Evolutionary conservation across 2,329 filamentous ascomycete genomes (phyloP).

Genomic region (Diplodia scrobiculata): DNA sequence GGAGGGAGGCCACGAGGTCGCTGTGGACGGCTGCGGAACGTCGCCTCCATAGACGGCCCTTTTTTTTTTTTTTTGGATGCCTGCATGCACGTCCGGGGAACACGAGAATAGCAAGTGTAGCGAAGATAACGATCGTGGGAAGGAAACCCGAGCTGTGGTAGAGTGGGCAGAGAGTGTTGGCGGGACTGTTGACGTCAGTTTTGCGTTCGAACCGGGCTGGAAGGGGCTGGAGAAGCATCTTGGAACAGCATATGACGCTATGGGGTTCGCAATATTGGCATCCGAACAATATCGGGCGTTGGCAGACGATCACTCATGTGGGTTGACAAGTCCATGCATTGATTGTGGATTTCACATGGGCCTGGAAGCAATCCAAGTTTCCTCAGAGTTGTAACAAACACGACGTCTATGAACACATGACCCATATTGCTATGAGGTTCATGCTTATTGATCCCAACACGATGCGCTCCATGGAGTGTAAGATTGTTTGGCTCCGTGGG

Average conservation of each 20-base stretch:
- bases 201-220: not conserved
- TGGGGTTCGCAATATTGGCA: not conserved
- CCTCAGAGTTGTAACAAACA: not conserved
- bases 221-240: not conserved
- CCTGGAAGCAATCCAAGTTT: not conserved
- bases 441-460: not conserved
- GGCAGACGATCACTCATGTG: not conserved
- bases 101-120: not conserved
- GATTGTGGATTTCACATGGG: not conserved
- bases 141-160: not conserved
- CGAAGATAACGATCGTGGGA: not conserved
- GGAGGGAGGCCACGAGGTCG: too few relatives aligned
- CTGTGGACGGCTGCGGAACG: not conserved
- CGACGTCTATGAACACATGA: not conserved
- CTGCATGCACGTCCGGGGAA: not conserved
- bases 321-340: not conserved
- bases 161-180: not conserved
- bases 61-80: not conserved
- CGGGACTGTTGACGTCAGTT: constrained; percentile 13
- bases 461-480: not conserved
- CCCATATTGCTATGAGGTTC: not conserved
- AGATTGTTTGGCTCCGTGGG: not conserved
- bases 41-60: not conserved
- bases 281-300: not conserved
- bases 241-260: not conserved